Evolutionary conservation across 164 flowering plant genomes (phyloP).

Genomic region (Houttuynia cordata): DNA sequence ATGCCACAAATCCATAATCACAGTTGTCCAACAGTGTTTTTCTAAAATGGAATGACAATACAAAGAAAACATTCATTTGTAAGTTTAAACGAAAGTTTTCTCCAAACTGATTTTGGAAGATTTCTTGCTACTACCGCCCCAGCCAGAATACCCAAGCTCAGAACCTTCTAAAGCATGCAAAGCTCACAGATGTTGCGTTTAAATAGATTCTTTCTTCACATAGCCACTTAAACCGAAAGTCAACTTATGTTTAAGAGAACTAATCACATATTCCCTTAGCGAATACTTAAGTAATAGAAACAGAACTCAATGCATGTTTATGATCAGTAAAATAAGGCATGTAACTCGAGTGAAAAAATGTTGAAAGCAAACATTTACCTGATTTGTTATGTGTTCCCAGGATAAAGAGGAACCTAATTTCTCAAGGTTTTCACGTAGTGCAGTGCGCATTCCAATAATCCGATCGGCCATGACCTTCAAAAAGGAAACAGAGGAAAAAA

Average conservation of each 20-base stretch:
- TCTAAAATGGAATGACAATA: too few relatives aligned
- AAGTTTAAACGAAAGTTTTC: too few relatives aligned
- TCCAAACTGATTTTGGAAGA: too few relatives aligned
- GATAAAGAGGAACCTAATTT: conserved; percentile 73
- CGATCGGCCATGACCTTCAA: conserved; percentile 92
- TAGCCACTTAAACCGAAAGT: neutral
- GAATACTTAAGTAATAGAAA: neutral
- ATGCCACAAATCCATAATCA: too few relatives aligned
- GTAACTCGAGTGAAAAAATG: neutral
- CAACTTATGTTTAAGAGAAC: too few relatives aligned
- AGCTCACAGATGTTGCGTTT: neutral
- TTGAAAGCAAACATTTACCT: conserved; percentile 34
- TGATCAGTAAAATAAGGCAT: neutral
- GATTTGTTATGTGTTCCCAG: conserved; percentile 93
- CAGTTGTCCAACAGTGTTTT: too few relatives aligned
- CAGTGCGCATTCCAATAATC: conserved; percentile 83
- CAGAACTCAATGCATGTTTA: neutral
- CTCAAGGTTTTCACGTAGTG: conserved; percentile 71
- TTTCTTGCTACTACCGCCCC: neutral
- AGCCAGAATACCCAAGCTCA: neutral
- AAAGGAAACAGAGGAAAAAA: neutral
- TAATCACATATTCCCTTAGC: too few relatives aligned
- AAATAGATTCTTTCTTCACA: neutral
- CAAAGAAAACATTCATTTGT: too few relatives aligned
- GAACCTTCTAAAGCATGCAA: neutral